Percentiles rank a stretch among this genome's conserved stretches.
phyloP scores from a whole-genome alignment of 495 filamentous ascomycete species.

The Neurospora sp. region DNA sequence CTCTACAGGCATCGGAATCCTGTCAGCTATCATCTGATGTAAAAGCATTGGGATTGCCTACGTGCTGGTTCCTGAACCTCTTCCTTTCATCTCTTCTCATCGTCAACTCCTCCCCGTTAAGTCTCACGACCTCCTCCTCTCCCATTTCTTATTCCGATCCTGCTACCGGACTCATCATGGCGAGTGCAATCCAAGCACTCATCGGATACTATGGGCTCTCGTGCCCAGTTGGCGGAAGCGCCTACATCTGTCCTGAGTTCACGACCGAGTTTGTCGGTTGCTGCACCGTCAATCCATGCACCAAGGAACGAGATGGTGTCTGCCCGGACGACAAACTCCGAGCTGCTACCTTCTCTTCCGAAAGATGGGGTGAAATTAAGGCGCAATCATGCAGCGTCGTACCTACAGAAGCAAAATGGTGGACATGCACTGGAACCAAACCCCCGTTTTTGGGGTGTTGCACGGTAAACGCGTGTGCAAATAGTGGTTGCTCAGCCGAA shows the following conservation, averaged over 20 bases:
- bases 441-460: slow-evolving; percentile 29
- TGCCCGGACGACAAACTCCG: slow-evolving; percentile 15
- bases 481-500: slow-evolving; percentile 11
- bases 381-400: too few species aligned
- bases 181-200: neutral
- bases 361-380: too few species aligned
- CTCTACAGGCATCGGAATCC: neutral
- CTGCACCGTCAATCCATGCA: slow-evolving; percentile 23
- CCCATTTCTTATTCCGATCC: neutral
- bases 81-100: neutral
- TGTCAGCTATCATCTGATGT: neutral
- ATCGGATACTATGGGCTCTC: slow-evolving; percentile 8
- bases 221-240: slow-evolving; percentile 19
- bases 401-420: slow-evolving; percentile 8
- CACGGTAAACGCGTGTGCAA: slow-evolving; percentile 15
- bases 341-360: slow-evolving; percentile 11
- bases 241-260: slow-evolving; percentile 19
- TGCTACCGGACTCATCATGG: neutral
- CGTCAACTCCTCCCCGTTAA: neutral
- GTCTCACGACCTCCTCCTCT: neutral
- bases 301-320: slow-evolving; percentile 7
- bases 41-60: neutral
- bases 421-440: slow-evolving; percentile 11
- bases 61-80: neutral
- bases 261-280: slow-evolving; percentile 24